Base-by-base conservation (phyloP, 2,329 filamentous ascomycete genomes). In the Fusarium setosum region DNA sequence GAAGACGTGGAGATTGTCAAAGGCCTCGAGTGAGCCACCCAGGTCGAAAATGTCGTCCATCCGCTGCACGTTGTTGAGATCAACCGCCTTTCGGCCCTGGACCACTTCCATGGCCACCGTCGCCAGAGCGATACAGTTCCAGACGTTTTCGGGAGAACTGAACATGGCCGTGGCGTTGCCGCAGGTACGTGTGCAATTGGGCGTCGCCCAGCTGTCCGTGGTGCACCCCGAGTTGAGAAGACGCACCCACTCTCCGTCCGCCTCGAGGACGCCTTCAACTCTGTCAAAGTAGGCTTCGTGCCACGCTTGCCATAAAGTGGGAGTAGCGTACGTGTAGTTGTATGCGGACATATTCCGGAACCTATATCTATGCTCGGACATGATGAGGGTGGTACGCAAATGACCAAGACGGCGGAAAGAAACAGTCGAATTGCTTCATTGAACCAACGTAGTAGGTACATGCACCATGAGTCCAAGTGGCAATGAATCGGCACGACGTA, bases 51-150 rank as follows among this genome's bases (percentile, higher is more conserved):
- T 6, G 4, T 26, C 8, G 21, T 51, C 17, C 37, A 57, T 42
- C 11, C 20, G 2, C 37, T 35, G 7, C 4, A 37, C 2, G 6
- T 17, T 42, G 1, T 12, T 13, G 3, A 15, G 35, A 13, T 57
- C 29, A 4, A 52, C 20, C 1, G 40, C 18, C 4, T 63, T 42
- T 0, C 21, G 11, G 0, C 32, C 42, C 2, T 6, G 12, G 0
- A 35, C 51, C 4, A 40, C 12, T 24, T 44, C 42, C 17, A 53
- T 38, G 2, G 63, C 17, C 1, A 67, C 63, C 0, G 59, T 60
- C 1, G 64, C 59, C 1, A 67, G 7, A 0, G 64, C 37, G 0
- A 67, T 31, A 0, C 64, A 67, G 38, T 67, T 67, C 63, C 48
- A 63, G 4, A 67, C 9, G 3, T 57, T 67, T 4, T 54, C 50